Evolutionary conservation across 148 eudicot species (phyloP), one percentile per base, ranked within the genome.

Genomic region (Tetragonia tetragonoides): DNA sequence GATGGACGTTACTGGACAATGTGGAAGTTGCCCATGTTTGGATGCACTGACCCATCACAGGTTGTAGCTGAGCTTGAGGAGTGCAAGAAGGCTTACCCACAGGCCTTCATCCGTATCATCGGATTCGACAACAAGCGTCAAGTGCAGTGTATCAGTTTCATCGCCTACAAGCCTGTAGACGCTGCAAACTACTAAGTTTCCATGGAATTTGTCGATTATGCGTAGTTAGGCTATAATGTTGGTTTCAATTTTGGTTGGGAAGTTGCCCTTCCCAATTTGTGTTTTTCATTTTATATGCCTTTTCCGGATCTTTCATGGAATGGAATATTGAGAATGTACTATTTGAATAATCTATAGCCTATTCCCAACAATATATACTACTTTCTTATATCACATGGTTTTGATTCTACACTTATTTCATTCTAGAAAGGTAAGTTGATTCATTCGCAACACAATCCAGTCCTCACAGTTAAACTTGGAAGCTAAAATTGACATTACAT

Each of bases 21-120:
- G 98, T 93, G 98, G 98, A 93, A 93, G 89, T 75, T 89, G 59
- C 96, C 93, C 81, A 88, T 91, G 93, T 91, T 73, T 72, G 93
- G 96, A 1, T 87, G 91, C 93, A 91, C 88, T 0, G 93, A 89
- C 80, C 64, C 89, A 0, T 0, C 72, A 15, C 93, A 88, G 53
- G 93, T 91, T 23, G 5, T 86, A 18, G 65, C 60, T n/a, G 96
- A 88, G 86, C 46, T 91, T 0, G 84, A 74, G 14, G 91, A 89
- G 76, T 64, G 65, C 88, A 70, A 65, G 72, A 85, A 81, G 80
- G 86, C 77, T n/a, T 87, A 90, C 93, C 90, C 90, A 0, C 8
- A 75, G 0, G 81, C 89, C 67, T 83, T 63, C 67, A 44, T 84
- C 72, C 83, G 93, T 23, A 88, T 91, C 88, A 91, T 91, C 57